phyloP scores from a whole-genome alignment of 176 grass and related monocot genomes.

The Pontederia crassipes region DNA sequence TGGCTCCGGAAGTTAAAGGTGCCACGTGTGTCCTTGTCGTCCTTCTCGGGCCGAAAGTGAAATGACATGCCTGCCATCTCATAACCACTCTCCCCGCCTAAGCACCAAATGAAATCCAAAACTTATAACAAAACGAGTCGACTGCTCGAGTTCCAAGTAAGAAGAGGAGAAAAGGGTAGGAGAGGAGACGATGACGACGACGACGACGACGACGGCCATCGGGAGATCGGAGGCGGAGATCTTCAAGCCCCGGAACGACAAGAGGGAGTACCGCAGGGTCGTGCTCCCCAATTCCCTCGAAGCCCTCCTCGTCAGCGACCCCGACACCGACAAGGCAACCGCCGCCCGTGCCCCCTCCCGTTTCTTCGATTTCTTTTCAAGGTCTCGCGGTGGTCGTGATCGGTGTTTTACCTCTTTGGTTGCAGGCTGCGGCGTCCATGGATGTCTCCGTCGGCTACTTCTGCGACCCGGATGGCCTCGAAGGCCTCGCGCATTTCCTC shows the following conservation, averaged over 20 bases:
- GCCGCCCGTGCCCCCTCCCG: not conserved
- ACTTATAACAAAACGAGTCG: too few species aligned
- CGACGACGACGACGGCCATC: not conserved
- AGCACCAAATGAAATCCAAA: too few species aligned
- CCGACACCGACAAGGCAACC: conserved; percentile 81
- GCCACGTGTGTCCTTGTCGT: too few species aligned
- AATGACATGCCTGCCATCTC: too few species aligned
- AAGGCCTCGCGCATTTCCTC: conserved; percentile 92
- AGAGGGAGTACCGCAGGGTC: conserved; percentile 68
- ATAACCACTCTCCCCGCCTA: too few species aligned
- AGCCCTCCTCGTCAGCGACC: conserved; percentile 85
- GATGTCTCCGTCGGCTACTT: conserved; percentile 72
- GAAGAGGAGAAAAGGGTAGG: not conserved
- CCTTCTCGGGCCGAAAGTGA: too few species aligned
- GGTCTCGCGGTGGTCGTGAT: not conserved
- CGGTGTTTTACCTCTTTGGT: not conserved
- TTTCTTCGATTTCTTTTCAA: conserved; percentile 8
- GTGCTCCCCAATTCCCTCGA: conserved; percentile 75
- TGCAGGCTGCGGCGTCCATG: conserved; percentile 84
- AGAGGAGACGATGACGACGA: too few species aligned
- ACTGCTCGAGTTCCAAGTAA: not conserved
- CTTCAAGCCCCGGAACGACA: conserved; percentile 69
- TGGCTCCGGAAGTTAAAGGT: too few species aligned
- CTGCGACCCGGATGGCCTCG: conserved; percentile 74
- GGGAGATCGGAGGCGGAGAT: conserved; percentile 41